A percentile compares a stretch with the other conserved stretches of the same genome.
These are phyloP conservation scores for Neohortaea acidophila DNA, from an alignment of 495 filamentous ascomycete species.

Conservation along the genomic window DNA sequence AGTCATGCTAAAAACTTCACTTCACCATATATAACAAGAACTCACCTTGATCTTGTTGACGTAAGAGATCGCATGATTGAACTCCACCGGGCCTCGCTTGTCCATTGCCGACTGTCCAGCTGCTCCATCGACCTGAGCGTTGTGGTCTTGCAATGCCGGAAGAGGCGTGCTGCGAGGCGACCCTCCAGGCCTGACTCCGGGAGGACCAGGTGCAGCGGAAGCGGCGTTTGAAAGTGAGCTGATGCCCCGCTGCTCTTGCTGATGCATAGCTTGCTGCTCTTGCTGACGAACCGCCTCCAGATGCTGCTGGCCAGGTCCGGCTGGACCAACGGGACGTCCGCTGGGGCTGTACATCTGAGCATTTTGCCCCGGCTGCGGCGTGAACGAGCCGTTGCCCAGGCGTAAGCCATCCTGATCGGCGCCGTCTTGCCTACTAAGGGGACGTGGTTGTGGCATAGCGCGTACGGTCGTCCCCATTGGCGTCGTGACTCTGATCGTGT, in stretches of 20 bases:
- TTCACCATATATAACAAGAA: too few species aligned
- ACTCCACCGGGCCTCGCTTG: conserved; percentile 90
- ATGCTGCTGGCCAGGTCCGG: conserved; percentile 26
- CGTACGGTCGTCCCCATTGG: conserved; percentile 67
- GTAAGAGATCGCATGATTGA: conserved; percentile 99
- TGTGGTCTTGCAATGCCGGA: conserved; percentile 22
- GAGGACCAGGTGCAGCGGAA: conserved; percentile 36
- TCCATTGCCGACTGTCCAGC: conserved; percentile 50
- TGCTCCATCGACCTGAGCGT: conserved; percentile 25
- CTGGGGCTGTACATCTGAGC: conserved; percentile 25
- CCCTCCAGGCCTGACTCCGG: conserved; percentile 31
- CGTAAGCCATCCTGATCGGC: conserved; percentile 6
- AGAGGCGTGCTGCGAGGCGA: conserved; percentile 33
- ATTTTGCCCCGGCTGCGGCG: conserved; percentile 17
- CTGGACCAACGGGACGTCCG: conserved; percentile 20
- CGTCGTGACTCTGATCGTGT: conserved; percentile 91
- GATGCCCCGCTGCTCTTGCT: conserved; percentile 68
- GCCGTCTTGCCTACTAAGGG: conserved; percentile 21
- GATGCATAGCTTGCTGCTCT: conserved; percentile 37
- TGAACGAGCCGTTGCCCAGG: conserved; percentile 15
- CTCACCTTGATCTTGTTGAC: conserved; percentile 98
- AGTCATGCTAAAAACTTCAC: conserved; percentile 1
- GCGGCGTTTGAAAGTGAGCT: conserved; percentile 66
- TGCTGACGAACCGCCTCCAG: conserved; percentile 31
- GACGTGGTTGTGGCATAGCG: conserved; percentile 38